Base-by-base conservation (phyloP, 2,329 filamentous ascomycete species). In the Emericellopsis atlantica region DNA sequence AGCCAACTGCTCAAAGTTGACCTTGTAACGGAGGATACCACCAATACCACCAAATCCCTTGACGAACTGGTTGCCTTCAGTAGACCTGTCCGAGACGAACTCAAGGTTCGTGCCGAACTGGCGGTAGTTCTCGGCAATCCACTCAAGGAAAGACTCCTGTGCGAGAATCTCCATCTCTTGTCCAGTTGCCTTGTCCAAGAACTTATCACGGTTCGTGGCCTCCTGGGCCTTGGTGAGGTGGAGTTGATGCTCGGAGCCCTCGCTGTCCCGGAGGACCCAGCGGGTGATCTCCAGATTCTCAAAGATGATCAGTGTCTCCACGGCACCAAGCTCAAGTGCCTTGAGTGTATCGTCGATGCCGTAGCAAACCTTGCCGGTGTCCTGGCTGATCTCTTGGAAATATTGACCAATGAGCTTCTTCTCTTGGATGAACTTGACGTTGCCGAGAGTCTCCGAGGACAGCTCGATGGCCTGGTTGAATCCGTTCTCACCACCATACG, bases 381-480 rank as follows among this genome's bases (percentile, higher is more conserved):
- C 92, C 65, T 95, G 88, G 61, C 87, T 95, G 57, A 98, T 96
- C 66, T 98, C 90, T 61, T 98, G 89, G 55, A 98, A 98, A 73
- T 98, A 98, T 60, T 85, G 88, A 61, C 90, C 90, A 57, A 98
- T 98, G 48, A 98, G 79, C 72, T 95, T 98, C 83, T 98, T 98
- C 76, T 98, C 92, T 67, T 98, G 92, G 61, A 98, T 95, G 64
- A 98, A 98, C 69, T 98, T 98, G 76, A 98, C 92, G 60, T 96
- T 98, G 65, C 89, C 85, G 37, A 98, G 76, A 7, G 92, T 98
- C 72, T 98, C 93, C 7, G 88, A 78, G 22, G 92, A 83, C 54
- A 98, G 66, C 60, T 98, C 92, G 49, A 98, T 98, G 45, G 92
- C 92, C 69, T 98, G 93, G 71, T 98, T 98, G 76, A 98, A 98